Conservation (phyloP, 371 early-diverging fungal genomes). For the Haplosporangium sp. region DNA sequence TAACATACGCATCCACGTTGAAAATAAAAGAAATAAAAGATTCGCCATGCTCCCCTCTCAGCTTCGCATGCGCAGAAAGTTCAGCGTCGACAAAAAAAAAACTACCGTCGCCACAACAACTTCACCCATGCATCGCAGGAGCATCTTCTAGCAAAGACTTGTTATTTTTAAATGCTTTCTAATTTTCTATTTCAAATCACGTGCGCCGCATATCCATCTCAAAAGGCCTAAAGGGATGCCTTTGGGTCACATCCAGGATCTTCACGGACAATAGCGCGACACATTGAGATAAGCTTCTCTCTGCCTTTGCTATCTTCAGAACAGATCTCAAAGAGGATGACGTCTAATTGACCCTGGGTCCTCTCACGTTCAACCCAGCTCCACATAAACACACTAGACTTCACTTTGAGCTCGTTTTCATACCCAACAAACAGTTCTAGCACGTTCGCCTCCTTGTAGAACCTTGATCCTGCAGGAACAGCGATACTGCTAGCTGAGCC, state of each 20-base stretch:
- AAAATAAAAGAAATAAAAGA: no score
- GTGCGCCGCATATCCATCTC: no score
- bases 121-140: no score
- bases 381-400: constrained; percentile 28
- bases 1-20: no score
- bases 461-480: constrained; percentile 17
- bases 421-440: constrained; percentile 34
- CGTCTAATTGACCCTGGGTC: constrained; percentile 17
- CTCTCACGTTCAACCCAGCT: constrained; percentile 47
- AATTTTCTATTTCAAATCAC: no score
- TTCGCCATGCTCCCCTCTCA: no score
- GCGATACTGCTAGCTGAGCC: constrained; percentile 1
- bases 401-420: constrained; percentile 41
- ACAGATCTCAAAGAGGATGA: constrained; percentile 43
- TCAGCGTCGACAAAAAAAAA: no score
- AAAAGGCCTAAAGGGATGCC: no score
- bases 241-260: background rate
- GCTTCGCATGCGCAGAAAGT: no score
- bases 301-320: constrained; percentile 4
- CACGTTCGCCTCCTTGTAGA: constrained; percentile 28
- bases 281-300: constrained; percentile 22
- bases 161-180: no score
- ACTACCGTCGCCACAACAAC: no score
- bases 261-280: constrained; percentile 14
- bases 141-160: no score